These are phyloP conservation scores for Somion occarium DNA, from an alignment of 1,284 basidiomycete genomes.

Conservation along the genomic window DNA sequence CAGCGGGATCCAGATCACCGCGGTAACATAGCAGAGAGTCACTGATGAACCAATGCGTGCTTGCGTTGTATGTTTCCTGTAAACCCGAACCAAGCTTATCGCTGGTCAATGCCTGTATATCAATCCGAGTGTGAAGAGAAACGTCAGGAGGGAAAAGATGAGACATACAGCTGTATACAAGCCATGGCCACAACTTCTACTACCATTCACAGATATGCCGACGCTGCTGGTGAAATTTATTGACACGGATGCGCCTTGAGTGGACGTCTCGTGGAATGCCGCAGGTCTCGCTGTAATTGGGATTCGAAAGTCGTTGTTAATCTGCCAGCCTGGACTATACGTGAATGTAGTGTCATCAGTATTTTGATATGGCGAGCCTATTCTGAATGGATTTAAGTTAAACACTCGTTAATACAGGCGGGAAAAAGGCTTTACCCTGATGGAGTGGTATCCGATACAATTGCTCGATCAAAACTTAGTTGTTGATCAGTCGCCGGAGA, in stretches of 20 bases:
- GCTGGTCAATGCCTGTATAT: too few species aligned
- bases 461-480: background rate
- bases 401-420: too few species aligned
- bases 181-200: slow-evolving; percentile 7
- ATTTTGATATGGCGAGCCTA: slow-evolving; percentile 22
- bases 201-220: slow-evolving; percentile 25
- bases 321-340: background rate
- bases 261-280: slow-evolving; percentile 6
- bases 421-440: slow-evolving; percentile 9
- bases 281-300: too few species aligned
- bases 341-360: background rate
- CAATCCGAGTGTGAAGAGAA: too few species aligned
- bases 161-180: background rate
- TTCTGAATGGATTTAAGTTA: too few species aligned
- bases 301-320: background rate
- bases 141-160: background rate
- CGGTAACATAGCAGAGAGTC: background rate
- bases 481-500: background rate
- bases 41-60: background rate
- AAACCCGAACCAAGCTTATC: too few species aligned
- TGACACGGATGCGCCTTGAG: slow-evolving; percentile 20
- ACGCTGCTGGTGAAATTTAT: slow-evolving; percentile 25
- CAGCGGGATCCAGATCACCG: background rate
- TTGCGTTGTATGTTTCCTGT: background rate
- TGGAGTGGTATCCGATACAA: background rate